Percentiles rank a stretch among this genome's conserved stretches.
These are phyloP conservation scores for Gynochthodes officinalis DNA, from an alignment of 257 asterid genomes.

Conservation along the genomic window DNA sequence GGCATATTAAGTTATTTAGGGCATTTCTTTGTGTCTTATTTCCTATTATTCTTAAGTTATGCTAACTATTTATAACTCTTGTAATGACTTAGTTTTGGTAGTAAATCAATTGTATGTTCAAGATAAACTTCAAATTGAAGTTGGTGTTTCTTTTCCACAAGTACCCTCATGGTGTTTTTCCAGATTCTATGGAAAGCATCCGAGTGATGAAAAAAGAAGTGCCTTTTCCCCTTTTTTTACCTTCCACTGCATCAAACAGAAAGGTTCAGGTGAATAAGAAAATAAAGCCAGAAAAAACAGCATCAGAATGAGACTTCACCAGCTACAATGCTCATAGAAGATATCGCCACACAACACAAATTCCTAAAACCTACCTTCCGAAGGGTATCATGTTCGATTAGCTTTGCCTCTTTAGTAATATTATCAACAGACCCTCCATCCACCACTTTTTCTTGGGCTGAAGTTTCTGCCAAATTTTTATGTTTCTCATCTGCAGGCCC, in stretches of 20 bases:
- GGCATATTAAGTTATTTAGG: no score
- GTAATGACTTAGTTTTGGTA: neutral
- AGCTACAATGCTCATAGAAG: neutral
- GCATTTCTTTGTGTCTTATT: neutral
- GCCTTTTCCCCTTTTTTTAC: neutral
- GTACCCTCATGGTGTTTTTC: neutral
- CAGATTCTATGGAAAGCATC: neutral
- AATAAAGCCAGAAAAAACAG: neutral
- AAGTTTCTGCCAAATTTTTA: slow-evolving; percentile 26
- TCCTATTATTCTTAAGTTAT: neutral
- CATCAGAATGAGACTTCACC: neutral
- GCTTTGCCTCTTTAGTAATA: slow-evolving; percentile 32
- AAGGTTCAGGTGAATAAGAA: neutral
- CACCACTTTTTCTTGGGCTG: slow-evolving; percentile 32
- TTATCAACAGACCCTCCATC: slow-evolving; percentile 34
- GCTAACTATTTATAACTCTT: neutral
- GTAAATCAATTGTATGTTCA: neutral
- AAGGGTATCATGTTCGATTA: slow-evolving; percentile 34
- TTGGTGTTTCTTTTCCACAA: neutral
- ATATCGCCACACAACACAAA: slow-evolving; percentile 6
- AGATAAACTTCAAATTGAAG: neutral
- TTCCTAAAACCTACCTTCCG: slow-evolving; percentile 64
- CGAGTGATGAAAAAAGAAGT: neutral
- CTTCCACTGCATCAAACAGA: neutral
- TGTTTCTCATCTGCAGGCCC: slow-evolving; percentile 36